Conservation (phyloP, 371 early-diverging fungal genomes). For the Smittium culicis region DNA sequence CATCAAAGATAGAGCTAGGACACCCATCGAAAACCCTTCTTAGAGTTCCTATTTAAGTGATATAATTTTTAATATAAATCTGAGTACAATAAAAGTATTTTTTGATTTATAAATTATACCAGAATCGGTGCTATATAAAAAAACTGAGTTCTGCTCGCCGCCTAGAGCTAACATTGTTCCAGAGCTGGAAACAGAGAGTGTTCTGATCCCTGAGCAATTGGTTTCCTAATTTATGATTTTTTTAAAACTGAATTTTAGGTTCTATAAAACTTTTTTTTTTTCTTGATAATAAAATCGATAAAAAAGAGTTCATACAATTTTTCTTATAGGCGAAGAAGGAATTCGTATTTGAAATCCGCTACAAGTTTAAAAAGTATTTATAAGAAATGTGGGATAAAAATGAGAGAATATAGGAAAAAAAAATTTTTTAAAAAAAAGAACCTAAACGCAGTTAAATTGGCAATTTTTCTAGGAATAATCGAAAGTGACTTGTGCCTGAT, state of each 20-base stretch:
- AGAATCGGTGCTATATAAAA: slow-evolving; percentile 62
- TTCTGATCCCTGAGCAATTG: slow-evolving; percentile 52
- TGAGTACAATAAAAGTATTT: background rate
- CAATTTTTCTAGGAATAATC: background rate
- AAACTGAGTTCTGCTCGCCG: slow-evolving; percentile 72
- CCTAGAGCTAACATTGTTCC: slow-evolving; percentile 76
- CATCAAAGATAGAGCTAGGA: slow-evolving; percentile 66
- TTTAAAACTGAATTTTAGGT: background rate
- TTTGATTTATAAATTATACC: slow-evolving; percentile 21
- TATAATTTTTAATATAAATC: background rate
- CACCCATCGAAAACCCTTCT: slow-evolving; percentile 64
- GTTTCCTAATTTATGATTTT: slow-evolving; percentile 17
- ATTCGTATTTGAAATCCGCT: background rate
- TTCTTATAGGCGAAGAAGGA: background rate
- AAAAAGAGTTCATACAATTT: slow-evolving; percentile 1
- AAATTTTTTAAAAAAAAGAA: background rate
- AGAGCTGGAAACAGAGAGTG: slow-evolving; percentile 55
- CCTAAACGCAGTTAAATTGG: background rate
- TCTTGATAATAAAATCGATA: no score
- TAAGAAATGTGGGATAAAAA: background rate
- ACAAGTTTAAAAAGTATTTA: background rate
- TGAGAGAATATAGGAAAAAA: background rate
- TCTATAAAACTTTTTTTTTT: no score
- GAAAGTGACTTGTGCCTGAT: background rate
- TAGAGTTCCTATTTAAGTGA: slow-evolving; percentile 13